Conservation (phyloP, 2,329 filamentous ascomycete genomes). For the Pestalotiopsis sp. region DNA sequence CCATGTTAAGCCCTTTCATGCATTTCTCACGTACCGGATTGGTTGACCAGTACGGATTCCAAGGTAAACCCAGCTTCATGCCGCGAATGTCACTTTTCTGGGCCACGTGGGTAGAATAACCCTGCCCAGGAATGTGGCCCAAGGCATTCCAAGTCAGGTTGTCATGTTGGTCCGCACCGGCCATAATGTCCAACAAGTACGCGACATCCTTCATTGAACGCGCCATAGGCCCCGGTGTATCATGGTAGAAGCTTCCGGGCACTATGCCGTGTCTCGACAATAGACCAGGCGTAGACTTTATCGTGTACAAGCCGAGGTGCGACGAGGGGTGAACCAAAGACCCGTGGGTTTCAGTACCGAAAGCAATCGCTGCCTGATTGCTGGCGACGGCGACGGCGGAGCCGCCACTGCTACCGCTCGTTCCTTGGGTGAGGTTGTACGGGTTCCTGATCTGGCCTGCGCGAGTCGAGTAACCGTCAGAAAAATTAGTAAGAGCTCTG, state of each 20-base stretch:
- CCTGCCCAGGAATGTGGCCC: background rate
- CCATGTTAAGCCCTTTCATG: background rate
- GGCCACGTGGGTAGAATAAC: background rate
- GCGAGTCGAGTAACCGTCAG: slow-evolving; percentile 14
- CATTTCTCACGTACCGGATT: background rate
- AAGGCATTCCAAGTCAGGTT: background rate
- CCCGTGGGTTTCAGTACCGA: background rate
- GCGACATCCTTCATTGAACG: slow-evolving; percentile 32
- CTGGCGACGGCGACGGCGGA: slow-evolving; percentile 13
- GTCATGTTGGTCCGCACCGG: slow-evolving; percentile 16
- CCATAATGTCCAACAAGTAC: slow-evolving; percentile 31
- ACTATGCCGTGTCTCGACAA: slow-evolving; percentile 29
- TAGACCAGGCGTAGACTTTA: slow-evolving; percentile 22
- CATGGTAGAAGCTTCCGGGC: slow-evolving; percentile 28
- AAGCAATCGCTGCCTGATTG: background rate
- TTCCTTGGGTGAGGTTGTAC: slow-evolving; percentile 16
- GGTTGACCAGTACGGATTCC: background rate
- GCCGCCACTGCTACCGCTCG: slow-evolving; percentile 15
- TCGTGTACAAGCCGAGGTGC: slow-evolving; percentile 22
- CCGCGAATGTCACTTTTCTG: background rate
- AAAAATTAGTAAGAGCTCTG: background rate
- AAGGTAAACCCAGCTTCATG: background rate
- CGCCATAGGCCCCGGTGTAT: slow-evolving; percentile 33
- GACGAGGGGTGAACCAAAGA: slow-evolving; percentile 15
- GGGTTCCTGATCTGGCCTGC: slow-evolving; percentile 16